Conservation (phyloP, 164 flowering plant genomes). For the grape (Vitis vinifera) region ASM3070453v1 NC_081814.1:18934501-18935000, state of each 20-base stretch:
- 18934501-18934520: too few relatives aligned
- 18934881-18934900: background rate
- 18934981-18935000: background rate
- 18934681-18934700: constrained; percentile 23
- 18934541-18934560: constrained; percentile 1
- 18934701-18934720: constrained; percentile 16
- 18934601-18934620: constrained; percentile 76
- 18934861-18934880: constrained; percentile 2
- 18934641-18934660: constrained; percentile 68
- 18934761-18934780: constrained; percentile 81
- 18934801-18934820: constrained; percentile 93
- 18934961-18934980: background rate
- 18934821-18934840: constrained; percentile 87
- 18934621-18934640: constrained; percentile 89
- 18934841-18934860: constrained; percentile 94
- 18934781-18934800: constrained; percentile 87
- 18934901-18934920: background rate
- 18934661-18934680: constrained; percentile 29
- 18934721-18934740: constrained; percentile 27
- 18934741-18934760: constrained; percentile 54
- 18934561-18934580: constrained; percentile 90
- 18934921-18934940: background rate
- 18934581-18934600: constrained; percentile 90
- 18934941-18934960: background rate
- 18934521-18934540: background rate